Percentiles rank a stretch among this genome's conserved stretches.
Evolutionary conservation across 2,329 filamentous ascomycete genomes (phyloP).

Genomic region (Berkeleyomyces basicola): DNA sequence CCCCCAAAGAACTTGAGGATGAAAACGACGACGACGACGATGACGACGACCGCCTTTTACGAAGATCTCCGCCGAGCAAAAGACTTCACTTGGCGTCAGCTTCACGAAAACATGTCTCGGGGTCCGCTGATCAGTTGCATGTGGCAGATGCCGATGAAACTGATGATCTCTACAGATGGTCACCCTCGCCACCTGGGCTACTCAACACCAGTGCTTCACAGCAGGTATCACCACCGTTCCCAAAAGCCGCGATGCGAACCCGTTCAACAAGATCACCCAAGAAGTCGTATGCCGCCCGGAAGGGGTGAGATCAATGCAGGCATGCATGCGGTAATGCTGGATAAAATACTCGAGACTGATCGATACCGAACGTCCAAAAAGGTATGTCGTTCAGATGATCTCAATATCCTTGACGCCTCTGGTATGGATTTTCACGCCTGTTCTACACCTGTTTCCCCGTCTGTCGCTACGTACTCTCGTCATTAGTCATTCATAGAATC

Average conservation of each 20-base stretch:
- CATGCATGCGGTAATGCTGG: no score
- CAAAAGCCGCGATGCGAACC: neutral
- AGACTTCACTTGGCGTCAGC: neutral
- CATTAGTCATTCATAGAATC: no score
- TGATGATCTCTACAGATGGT: constrained; percentile 3
- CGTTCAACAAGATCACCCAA: neutral
- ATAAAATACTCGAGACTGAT: no score
- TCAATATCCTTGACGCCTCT: no score
- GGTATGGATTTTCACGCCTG: no score
- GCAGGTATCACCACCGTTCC: neutral
- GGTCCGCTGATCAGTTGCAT: neutral
- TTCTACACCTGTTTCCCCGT: no score
- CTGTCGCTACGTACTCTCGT: no score
- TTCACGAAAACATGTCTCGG: neutral
- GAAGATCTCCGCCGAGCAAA: neutral
- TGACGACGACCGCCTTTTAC: neutral
- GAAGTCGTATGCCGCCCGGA: neutral
- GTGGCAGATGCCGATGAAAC: neutral
- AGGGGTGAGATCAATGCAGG: neutral
- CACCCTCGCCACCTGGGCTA: neutral
- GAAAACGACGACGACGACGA: constrained; percentile 5
- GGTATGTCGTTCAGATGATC: no score
- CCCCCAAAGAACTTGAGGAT: neutral
- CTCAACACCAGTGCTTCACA: neutral
- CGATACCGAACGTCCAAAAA: no score